These are phyloP conservation scores for Vanilla planifolia DNA, from an alignment of 106 monocot species.

Conservation along the genomic window DNA sequence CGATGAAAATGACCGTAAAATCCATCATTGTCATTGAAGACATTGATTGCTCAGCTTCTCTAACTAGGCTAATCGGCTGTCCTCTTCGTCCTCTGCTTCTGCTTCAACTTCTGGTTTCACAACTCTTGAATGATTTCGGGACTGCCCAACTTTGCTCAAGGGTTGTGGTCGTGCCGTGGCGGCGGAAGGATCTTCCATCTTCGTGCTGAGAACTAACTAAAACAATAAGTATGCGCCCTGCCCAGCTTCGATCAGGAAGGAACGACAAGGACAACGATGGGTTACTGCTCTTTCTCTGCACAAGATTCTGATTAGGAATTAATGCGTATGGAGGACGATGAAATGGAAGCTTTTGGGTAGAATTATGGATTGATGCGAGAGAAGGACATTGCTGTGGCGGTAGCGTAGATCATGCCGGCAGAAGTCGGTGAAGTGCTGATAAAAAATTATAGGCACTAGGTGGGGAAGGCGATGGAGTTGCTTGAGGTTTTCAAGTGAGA, in stretches of 20 bases:
- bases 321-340: conserved; percentile 36
- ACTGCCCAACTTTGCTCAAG: conserved; percentile 71
- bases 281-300: conserved; percentile 64
- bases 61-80: conserved; percentile 23
- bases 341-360: background rate
- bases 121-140: conserved; percentile 61
- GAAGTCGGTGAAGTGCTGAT: conserved; percentile 83
- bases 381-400: conserved; percentile 34
- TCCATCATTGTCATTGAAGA: conserved; percentile 94
- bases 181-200: conserved; percentile 77
- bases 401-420: conserved; percentile 72
- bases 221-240: conserved; percentile 59
- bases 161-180: conserved; percentile 85
- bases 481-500: conserved; percentile 28
- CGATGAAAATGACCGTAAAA: conserved; percentile 75
- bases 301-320: conserved; percentile 64
- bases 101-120: background rate
- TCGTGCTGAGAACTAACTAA: conserved; percentile 77
- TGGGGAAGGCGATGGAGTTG: conserved; percentile 36
- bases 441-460: conserved; percentile 44
- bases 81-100: conserved; percentile 7
- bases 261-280: conserved; percentile 91
- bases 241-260: conserved; percentile 64
- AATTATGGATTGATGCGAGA: conserved; percentile 20
- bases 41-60: conserved; percentile 75